Conservation (phyloP, 371 early-diverging fungal genomes). For the Mortierella polycephala region DNA sequence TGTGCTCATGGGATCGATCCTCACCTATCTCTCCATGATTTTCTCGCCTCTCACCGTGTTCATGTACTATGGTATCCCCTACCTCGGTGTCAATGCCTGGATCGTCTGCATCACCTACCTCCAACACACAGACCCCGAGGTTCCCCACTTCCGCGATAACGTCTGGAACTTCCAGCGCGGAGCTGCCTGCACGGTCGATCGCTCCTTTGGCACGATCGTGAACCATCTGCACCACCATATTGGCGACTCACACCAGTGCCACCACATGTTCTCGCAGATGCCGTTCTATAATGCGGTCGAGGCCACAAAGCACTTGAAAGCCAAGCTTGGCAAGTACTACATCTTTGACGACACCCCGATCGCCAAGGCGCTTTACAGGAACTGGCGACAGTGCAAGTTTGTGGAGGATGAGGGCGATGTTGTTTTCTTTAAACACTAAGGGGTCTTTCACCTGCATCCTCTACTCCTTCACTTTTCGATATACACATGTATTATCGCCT, state of each 20-base stretch:
- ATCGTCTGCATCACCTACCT: constrained; percentile 88
- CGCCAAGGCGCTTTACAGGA: constrained; percentile 70
- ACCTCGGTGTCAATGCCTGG: constrained; percentile 83
- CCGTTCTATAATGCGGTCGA: constrained; percentile 89
- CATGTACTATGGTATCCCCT: constrained; percentile 87
- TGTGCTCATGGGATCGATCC: constrained; percentile 56
- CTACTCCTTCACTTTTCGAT: too few species aligned
- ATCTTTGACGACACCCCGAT: constrained; percentile 73
- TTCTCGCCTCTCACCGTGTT: constrained; percentile 70
- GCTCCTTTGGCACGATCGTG: constrained; percentile 81
- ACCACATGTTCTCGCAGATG: constrained; percentile 90
- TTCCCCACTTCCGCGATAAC: constrained; percentile 82
- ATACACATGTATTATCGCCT: background rate
- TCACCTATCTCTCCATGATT: constrained; percentile 59
- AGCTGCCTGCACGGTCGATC: constrained; percentile 83
- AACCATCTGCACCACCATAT: constrained; percentile 85
- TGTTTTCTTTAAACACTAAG: constrained; percentile 38
- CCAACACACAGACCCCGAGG: constrained; percentile 84
- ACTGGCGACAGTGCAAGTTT: constrained; percentile 70
- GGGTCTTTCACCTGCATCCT: too few species aligned
- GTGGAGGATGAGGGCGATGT: constrained; percentile 43
- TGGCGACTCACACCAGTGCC: constrained; percentile 86
- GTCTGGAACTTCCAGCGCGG: constrained; percentile 89
- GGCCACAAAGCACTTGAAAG: constrained; percentile 80
- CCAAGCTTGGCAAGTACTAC: constrained; percentile 82